phyloP scores from a whole-genome alignment of 768 basidiomycete genomes.

The Cystobasidium ongulense region DNA sequence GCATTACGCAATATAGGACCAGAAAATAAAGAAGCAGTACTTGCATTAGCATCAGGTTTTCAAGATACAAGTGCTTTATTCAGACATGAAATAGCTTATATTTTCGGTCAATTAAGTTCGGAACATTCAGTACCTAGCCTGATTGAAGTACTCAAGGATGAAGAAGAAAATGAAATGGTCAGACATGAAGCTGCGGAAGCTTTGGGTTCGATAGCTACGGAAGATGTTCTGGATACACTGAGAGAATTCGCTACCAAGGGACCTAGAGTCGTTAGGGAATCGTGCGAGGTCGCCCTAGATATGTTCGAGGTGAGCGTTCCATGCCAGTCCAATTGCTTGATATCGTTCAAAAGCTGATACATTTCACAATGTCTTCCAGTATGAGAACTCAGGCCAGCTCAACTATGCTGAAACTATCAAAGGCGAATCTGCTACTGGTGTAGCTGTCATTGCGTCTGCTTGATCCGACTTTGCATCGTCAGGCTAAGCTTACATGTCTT shows the following conservation, averaged over 20 bases:
- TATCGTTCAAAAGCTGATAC: slow-evolving; percentile 18
- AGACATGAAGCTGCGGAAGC: slow-evolving; percentile 98
- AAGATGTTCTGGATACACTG: slow-evolving; percentile 77
- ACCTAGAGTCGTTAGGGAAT: slow-evolving; percentile 71
- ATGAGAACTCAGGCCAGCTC: slow-evolving; percentile 72
- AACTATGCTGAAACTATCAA: slow-evolving; percentile 56
- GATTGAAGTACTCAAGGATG: slow-evolving; percentile 63
- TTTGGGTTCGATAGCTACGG: slow-evolving; percentile 89
- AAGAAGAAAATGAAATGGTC: slow-evolving; percentile 84
- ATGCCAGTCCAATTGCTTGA: background rate
- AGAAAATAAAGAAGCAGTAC: slow-evolving; percentile 63
- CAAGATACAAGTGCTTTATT: slow-evolving; percentile 80
- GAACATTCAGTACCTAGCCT: slow-evolving; percentile 79
- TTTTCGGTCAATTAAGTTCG: slow-evolving; percentile 90
- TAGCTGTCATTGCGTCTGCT: background rate
- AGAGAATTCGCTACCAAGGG: slow-evolving; percentile 63
- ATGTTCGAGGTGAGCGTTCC: slow-evolving; percentile 32
- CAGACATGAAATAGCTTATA: slow-evolving; percentile 97
- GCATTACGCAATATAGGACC: slow-evolving; percentile 81
- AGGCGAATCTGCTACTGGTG: background rate
- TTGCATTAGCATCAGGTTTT: slow-evolving; percentile 86
- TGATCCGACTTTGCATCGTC: background rate
- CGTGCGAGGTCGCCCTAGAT: slow-evolving; percentile 84
- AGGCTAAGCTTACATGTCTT: too few species aligned
- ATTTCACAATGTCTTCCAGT: slow-evolving; percentile 47